Conservation (phyloP, 192 early-diverging fungal genomes). For the Linnemannia exigua region DNA sequence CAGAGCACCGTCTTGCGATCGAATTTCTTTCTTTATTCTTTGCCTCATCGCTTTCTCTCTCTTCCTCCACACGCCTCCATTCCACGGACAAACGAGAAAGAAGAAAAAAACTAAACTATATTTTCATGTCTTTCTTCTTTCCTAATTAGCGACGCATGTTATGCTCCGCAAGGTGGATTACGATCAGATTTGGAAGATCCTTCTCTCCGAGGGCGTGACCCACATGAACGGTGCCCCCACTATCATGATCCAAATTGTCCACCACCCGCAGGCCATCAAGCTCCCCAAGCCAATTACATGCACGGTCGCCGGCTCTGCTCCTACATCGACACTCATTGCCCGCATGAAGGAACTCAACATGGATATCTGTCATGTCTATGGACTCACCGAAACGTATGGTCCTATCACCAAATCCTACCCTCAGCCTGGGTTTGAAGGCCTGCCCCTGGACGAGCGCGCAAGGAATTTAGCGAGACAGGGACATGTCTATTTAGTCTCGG, state of each 20-base stretch:
- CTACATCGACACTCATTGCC: conserved; percentile 64
- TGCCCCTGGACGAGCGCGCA: conserved; percentile 50
- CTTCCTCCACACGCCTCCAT: conserved; percentile 39
- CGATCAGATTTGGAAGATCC: conserved; percentile 64
- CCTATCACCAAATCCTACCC: conserved; percentile 60
- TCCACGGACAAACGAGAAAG: background rate
- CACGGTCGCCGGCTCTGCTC: conserved; percentile 64
- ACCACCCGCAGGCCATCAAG: conserved; percentile 58
- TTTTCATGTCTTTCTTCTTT: background rate
- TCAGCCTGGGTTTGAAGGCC: conserved; percentile 39
- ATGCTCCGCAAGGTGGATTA: conserved; percentile 72
- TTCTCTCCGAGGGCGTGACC: conserved; percentile 62
- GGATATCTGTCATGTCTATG: conserved; percentile 71
- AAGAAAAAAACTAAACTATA: background rate
- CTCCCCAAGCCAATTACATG: conserved; percentile 51
- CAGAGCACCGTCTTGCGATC: background rate
- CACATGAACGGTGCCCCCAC: conserved; percentile 73
- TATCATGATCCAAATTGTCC: conserved; percentile 68
- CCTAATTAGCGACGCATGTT: conserved; percentile 55
- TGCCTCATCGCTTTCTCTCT: background rate
- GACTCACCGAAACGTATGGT: conserved; percentile 73
- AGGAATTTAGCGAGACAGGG: conserved; percentile 67
- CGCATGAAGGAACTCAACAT: conserved; percentile 65
- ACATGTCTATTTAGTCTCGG: conserved; percentile 61
- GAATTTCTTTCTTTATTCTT: background rate